Evolutionary conservation across 257 asterid species (phyloP).

Genomic region (Verbascum thapsus): DNA sequence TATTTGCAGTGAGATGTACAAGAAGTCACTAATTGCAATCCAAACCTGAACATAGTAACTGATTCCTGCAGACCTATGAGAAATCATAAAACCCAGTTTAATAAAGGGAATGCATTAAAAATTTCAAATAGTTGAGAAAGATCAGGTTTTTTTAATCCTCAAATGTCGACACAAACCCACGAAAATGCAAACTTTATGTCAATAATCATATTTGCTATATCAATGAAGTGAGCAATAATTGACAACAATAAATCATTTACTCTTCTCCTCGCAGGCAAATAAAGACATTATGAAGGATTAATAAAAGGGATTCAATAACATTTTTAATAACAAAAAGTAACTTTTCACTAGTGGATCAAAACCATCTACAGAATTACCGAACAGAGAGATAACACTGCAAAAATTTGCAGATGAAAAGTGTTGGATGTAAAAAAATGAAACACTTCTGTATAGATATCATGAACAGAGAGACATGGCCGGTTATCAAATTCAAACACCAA

Average conservation of each 20-base stretch:
- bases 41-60: conserved; percentile 16
- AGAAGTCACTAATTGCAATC: too few relatives aligned
- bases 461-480: too few relatives aligned
- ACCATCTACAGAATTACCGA: conserved; percentile 27
- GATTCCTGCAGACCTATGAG: background rate
- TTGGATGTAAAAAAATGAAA: conserved; percentile 15
- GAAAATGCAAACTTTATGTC: background rate
- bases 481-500: too few relatives aligned
- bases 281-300: background rate
- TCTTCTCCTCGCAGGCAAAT: conserved; percentile 14
- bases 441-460: too few relatives aligned
- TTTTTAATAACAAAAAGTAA: conserved; percentile 4
- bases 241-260: background rate
- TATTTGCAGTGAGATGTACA: too few relatives aligned
- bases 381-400: conserved; percentile 26
- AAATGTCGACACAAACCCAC: background rate
- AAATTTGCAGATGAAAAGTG: conserved; percentile 17
- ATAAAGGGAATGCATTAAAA: background rate
- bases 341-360: conserved; percentile 32
- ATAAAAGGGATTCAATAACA: conserved; percentile 31
- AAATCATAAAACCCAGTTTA: background rate
- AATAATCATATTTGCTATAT: conserved; percentile 11
- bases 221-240: background rate
- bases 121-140: background rate
- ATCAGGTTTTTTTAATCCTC: background rate